phyloP scores from a whole-genome alignment of 352 stramenopile genomes.

The Globisporangium paroecandrum region DNA sequence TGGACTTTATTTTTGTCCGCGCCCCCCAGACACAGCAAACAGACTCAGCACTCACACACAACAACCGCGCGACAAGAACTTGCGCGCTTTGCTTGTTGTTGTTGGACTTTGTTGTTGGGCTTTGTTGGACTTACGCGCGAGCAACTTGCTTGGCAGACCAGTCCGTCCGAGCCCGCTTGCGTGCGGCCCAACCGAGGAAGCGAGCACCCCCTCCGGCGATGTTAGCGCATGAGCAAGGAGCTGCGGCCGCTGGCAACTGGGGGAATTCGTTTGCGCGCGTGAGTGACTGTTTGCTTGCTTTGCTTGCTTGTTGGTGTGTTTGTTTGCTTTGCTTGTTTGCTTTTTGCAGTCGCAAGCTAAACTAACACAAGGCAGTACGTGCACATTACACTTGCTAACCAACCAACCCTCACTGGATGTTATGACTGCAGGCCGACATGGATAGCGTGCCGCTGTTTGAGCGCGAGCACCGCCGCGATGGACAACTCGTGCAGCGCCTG shows the following conservation, averaged over 20 bases:
- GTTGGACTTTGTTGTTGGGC: background rate
- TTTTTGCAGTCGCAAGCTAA: background rate
- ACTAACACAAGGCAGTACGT: background rate
- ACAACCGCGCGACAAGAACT: conserved; percentile 12
- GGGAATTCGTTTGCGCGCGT: conserved; percentile 46
- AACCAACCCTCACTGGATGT: background rate
- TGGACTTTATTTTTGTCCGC: conserved; percentile 18
- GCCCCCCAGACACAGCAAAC: conserved; percentile 2
- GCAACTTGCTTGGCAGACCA: background rate
- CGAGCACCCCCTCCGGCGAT: conserved; percentile 10
- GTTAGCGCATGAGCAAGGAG: conserved; percentile 25
- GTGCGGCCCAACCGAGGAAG: conserved; percentile 1
- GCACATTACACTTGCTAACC: background rate
- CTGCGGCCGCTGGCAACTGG: conserved; percentile 40
- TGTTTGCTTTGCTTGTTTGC: background rate
- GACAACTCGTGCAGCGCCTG: conserved; percentile 76
- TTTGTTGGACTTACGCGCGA: background rate
- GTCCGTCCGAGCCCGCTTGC: background rate
- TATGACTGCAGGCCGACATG: conserved; percentile 55
- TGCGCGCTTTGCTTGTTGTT: background rate
- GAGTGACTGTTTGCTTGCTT: conserved; percentile 10
- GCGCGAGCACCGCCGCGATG: conserved; percentile 82
- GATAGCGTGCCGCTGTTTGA: conserved; percentile 83
- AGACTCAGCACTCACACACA: background rate
- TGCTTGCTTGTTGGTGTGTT: background rate